Conservation (phyloP, 106 monocot genomes). For the Platanthera zijinensis region DNA sequence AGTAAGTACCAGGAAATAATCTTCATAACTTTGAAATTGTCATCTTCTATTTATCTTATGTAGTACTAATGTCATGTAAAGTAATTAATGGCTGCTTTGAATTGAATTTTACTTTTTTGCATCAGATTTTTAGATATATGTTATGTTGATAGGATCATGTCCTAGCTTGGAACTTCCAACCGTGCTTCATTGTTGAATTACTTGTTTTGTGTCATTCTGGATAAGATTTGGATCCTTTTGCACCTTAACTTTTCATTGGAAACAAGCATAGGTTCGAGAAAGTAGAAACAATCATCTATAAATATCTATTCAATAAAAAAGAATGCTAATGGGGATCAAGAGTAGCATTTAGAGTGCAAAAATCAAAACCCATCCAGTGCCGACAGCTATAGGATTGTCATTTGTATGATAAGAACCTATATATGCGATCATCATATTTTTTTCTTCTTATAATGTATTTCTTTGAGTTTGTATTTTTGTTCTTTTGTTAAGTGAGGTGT, state of each 20-base stretch:
- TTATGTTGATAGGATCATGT: constrained; percentile 2
- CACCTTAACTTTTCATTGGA: neutral
- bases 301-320: no score
- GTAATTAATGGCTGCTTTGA: neutral
- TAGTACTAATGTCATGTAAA: neutral
- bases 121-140: neutral
- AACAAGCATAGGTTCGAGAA: no score
- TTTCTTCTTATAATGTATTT: no score
- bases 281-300: no score
- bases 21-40: neutral
- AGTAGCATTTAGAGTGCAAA: no score
- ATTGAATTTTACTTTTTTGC: neutral
- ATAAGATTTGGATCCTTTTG: neutral
- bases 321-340: no score
- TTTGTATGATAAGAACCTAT: no score
- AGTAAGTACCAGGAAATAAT: constrained; percentile 30
- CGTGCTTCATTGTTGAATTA: constrained; percentile 1
- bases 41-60: neutral
- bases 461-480: no score
- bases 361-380: no score
- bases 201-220: neutral
- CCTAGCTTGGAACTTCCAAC: neutral
- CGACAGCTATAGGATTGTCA: no score
- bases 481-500: no score
- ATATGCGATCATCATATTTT: no score